Evolutionary conservation across 2,329 filamentous ascomycete species (phyloP).

Genomic region (Trichocomaceae sp.): DNA sequence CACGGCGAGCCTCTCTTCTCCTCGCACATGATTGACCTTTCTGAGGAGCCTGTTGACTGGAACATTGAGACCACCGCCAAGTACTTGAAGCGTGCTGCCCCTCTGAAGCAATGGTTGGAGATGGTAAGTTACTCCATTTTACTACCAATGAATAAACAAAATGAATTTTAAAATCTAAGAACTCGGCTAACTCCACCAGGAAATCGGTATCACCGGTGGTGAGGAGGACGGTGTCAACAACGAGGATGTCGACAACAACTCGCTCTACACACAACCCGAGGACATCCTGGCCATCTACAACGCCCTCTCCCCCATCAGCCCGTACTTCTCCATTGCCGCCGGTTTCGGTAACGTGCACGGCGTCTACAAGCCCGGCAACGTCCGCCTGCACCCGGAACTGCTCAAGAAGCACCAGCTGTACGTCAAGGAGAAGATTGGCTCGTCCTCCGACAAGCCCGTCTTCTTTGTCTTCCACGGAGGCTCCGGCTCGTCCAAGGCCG

Average conservation of each 20-base stretch:
- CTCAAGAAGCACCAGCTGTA: conserved; percentile 93
- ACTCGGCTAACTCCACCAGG: conserved; percentile 33
- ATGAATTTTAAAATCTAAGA: neutral
- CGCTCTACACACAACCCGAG: conserved; percentile 95
- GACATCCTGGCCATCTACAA: conserved; percentile 91
- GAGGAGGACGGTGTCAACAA: conserved; percentile 99
- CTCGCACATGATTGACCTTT: conserved; percentile 97
- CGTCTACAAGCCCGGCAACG: conserved; percentile 97
- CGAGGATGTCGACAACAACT: conserved; percentile 93
- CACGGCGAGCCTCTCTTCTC: conserved; percentile 90
- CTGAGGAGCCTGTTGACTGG: conserved; percentile 80
- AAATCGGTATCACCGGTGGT: conserved; percentile 91
- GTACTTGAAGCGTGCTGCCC: conserved; percentile 89
- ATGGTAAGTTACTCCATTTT: conserved; percentile 67
- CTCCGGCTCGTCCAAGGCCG: conserved; percentile 81
- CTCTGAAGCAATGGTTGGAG: conserved; percentile 99
- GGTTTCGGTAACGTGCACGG: conserved; percentile 99
- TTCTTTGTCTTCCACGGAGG: conserved; percentile 99
- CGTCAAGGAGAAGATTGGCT: conserved; percentile 71
- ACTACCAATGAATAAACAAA: neutral
- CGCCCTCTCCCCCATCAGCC: conserved; percentile 74
- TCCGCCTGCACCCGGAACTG: conserved; percentile 92
- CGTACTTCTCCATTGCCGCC: conserved; percentile 96
- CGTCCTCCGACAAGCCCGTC: conserved; percentile 72
- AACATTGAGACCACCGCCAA: conserved; percentile 89